These are phyloP conservation scores for Coemansia sp. DNA, from an alignment of 192 early-diverging fungal genomes.

Conservation along the genomic window DNA sequence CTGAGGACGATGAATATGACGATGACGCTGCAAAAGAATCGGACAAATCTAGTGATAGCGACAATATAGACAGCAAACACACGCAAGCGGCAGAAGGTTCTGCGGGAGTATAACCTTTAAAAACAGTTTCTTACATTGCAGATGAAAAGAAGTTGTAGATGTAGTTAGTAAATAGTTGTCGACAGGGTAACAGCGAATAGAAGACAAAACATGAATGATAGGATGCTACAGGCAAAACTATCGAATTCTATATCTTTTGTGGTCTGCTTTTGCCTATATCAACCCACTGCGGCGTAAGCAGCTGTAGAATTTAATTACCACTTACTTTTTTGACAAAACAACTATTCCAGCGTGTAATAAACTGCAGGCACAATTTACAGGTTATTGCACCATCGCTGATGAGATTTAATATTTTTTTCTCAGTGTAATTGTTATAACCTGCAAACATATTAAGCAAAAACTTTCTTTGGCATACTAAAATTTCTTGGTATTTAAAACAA, in stretches of 20 bases:
- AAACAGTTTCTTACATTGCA: background rate
- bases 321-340: too few species aligned
- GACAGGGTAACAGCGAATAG: background rate
- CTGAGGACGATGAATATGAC: constrained; percentile 60
- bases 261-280: background rate
- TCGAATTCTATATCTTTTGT: too few species aligned
- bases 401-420: too few species aligned
- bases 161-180: background rate
- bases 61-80: constrained; percentile 6
- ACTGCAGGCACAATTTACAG: too few species aligned
- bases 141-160: background rate
- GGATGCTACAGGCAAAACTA: background rate
- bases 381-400: too few species aligned
- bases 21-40: background rate
- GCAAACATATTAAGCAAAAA: too few species aligned
- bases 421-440: too few species aligned
- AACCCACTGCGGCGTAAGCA: background rate
- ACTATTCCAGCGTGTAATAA: background rate
- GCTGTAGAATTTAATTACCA: background rate
- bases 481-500: too few species aligned
- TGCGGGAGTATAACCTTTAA: background rate
- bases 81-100: background rate
- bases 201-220: background rate
- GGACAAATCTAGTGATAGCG: background rate
- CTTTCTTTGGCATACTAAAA: too few species aligned